Conservation (phyloP, 768 basidiomycete genomes). For the Fomitopsis serialis region DNA sequence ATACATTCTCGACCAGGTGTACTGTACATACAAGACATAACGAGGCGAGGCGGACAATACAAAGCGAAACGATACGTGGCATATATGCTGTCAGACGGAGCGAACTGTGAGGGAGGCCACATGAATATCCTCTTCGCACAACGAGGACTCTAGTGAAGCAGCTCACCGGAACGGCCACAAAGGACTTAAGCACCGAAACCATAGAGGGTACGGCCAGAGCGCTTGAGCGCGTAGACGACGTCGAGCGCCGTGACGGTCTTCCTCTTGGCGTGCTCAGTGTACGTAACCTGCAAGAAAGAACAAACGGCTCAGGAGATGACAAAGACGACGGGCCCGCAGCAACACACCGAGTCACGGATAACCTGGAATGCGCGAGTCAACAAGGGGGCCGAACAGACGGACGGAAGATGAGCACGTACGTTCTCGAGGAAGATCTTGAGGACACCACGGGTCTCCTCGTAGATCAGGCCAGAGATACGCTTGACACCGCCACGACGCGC, state of each 20-base stretch:
- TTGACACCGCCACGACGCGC: conserved; percentile 65
- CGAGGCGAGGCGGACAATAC: background rate
- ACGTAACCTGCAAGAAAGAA: conserved; percentile 30
- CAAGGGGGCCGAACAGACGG: background rate
- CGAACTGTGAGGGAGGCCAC: background rate
- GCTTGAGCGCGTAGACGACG: conserved; percentile 58
- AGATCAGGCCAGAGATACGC: conserved; percentile 53
- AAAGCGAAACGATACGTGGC: too few relatives aligned
- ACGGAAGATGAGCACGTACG: conserved; percentile 21
- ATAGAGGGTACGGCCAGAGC: conserved; percentile 53
- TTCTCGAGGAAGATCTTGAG: conserved; percentile 60
- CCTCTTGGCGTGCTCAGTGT: conserved; percentile 59
- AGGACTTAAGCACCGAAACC: conserved; percentile 42
- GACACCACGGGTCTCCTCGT: conserved; percentile 64
- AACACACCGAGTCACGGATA: conserved; percentile 20
- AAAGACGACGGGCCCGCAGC: background rate
- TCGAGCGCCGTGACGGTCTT: conserved; percentile 55
- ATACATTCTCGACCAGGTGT: background rate
- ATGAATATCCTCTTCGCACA: background rate
- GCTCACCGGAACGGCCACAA: background rate
- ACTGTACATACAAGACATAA: background rate
- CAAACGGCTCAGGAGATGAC: background rate
- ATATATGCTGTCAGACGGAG: background rate
- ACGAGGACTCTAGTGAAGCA: background rate
- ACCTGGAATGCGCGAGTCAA: conserved; percentile 34